These are phyloP conservation scores for Corynespora cassiicola DNA, from an alignment of 2,329 filamentous ascomycete genomes.

Conservation along the genomic window DNA sequence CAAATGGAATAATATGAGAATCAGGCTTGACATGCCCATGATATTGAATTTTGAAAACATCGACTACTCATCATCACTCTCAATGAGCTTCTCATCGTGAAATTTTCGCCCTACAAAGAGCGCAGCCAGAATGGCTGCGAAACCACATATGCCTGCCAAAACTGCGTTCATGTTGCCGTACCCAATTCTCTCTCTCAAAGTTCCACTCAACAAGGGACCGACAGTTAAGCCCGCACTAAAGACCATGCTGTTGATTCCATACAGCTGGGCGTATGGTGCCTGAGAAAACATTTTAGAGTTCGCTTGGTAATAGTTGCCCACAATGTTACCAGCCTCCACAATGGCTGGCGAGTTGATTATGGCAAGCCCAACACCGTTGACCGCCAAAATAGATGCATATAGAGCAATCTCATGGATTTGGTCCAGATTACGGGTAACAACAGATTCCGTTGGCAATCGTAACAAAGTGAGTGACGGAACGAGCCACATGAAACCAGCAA, in stretches of 20 bases:
- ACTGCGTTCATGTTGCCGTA: slow-evolving; percentile 66
- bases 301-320: slow-evolving; percentile 62
- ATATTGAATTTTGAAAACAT: too few species aligned
- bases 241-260: slow-evolving; percentile 69
- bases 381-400: slow-evolving; percentile 53
- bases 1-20: too few species aligned
- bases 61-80: too few species aligned
- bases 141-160: slow-evolving; percentile 53
- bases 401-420: slow-evolving; percentile 48
- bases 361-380: slow-evolving; percentile 61
- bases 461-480: slow-evolving; percentile 52
- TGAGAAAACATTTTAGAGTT: slow-evolving; percentile 64
- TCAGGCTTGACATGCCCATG: too few species aligned
- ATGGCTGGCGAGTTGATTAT: slow-evolving; percentile 61
- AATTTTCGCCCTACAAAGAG: slow-evolving; percentile 50
- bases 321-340: slow-evolving; percentile 63
- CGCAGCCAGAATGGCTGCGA: slow-evolving; percentile 53
- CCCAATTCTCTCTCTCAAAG: slow-evolving; percentile 58
- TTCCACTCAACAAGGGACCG: slow-evolving; percentile 64
- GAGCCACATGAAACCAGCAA: slow-evolving; percentile 51
- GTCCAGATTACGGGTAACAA: slow-evolving; percentile 22
- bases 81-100: background rate
- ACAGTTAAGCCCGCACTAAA: slow-evolving; percentile 66
- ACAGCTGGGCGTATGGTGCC: slow-evolving; percentile 70
- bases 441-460: slow-evolving; percentile 42